A percentile compares a stretch with the other conserved stretches of the same genome.
These are phyloP conservation scores for Neonectria magnoliae DNA, from an alignment of 2,329 filamentous ascomycete species.

Conservation along the genomic window DNA sequence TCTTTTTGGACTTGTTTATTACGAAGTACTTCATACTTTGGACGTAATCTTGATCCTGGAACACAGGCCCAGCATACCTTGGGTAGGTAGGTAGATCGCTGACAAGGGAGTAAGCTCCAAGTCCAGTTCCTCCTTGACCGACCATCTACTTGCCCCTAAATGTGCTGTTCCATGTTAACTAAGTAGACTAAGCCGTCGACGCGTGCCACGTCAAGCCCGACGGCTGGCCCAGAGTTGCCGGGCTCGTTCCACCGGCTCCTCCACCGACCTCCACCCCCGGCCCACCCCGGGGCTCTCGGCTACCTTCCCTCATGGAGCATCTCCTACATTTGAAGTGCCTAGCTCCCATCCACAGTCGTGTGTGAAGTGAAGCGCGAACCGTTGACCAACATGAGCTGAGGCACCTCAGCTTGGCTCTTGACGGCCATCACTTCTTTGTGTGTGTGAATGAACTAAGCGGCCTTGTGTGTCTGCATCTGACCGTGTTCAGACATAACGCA, in stretches of 20 bases:
- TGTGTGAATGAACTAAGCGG: not conserved
- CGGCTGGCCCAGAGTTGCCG: constrained; percentile 36
- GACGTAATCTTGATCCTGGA: not conserved
- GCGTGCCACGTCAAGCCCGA: constrained; percentile 42
- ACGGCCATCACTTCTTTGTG: not conserved
- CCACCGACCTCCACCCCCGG: constrained; percentile 26
- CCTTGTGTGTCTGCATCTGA: not conserved
- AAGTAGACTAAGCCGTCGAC: constrained; percentile 28
- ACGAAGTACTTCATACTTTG: too few relatives aligned
- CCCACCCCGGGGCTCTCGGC: constrained; percentile 12
- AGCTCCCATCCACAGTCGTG: not conserved
- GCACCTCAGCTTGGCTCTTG: not conserved
- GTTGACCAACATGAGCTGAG: not conserved
- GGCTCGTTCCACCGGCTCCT: constrained; percentile 38
- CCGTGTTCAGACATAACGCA: not conserved
- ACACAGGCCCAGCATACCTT: not conserved
- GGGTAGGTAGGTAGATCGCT: not conserved
- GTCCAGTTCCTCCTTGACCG: not conserved
- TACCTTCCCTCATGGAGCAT: not conserved
- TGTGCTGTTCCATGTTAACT: constrained; percentile 14
- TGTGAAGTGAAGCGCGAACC: not conserved
- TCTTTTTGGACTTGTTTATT: not conserved
- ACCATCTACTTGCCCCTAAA: not conserved
- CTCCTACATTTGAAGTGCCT: too few relatives aligned
- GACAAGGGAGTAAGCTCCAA: not conserved